Evolutionary conservation across 2,329 filamentous ascomycete genomes (phyloP), one percentile per base, ranked within the genome.

Genomic region (Neoascochyta sp.): DNA sequence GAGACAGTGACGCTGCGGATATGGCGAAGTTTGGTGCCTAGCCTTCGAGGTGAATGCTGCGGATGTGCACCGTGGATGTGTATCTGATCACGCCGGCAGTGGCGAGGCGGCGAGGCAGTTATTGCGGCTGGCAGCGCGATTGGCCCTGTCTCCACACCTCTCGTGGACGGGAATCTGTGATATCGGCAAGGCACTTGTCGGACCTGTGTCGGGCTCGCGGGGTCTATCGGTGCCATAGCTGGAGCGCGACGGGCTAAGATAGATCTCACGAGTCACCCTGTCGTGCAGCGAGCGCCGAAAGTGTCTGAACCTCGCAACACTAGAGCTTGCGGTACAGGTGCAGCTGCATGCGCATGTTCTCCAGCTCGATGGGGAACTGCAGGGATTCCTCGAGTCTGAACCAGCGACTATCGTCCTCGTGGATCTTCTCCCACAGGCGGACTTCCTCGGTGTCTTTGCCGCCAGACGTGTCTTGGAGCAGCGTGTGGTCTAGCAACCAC

Each of bases 321-420:
- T 37, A 43, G 8, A 45, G 5, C 13, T 48, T 29, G 12, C 32
- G 41, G 31, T 95, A 96, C 10, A 95, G 57, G 67, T 95, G 88
- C 49, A 95, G 71, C 63, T 96, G 90, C 63, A 90, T 95, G 25
- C 89, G 79, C 89, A 95, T 95, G 57, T 95, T 86, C 67, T 96
- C 90, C 55, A 96, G 65, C 29, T 80, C 75, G 50, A 95, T 87
- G 6, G 88, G 83, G 65, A 95, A 96, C 22, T 72, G 69, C 44
- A 95, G 63, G 10, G 46, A 56, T n/a, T 56, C 50, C 6, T 61
- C 57, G 19, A 95, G 65, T 23, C 90, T 76, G 64, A 90, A 95
- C 90, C 90, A 96, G 32, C 77, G 67, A 3, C 85, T 88, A 26
- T 94, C 86, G 39, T 88, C 74, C 13, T 78, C 78, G 31, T 83